Evolutionary conservation across 352 stramenopile species (phyloP), one percentile per base, ranked within the genome.

Genomic region (Stephanocyclus meneghinianus): DNA sequence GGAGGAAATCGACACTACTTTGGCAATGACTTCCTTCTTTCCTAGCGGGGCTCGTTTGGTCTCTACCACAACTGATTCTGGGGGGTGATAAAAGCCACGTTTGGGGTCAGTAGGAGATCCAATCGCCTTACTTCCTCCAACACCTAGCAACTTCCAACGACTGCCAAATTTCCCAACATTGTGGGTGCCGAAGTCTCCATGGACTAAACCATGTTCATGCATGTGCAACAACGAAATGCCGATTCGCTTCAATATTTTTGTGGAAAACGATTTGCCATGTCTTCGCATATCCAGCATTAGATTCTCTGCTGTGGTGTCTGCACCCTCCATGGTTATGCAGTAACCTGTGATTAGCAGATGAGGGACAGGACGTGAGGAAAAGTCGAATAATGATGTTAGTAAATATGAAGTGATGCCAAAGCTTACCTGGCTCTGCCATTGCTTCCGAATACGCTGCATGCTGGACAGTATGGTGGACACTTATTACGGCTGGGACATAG

Each of bases 401-500:
- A n/a, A 26, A 21, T 16, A 26, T 21, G 35, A 40, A 40, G 13
- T 55, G 47, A 55, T 55, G 13, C 47, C 13, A 26, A 6, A 21
- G 13, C 47, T 21, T 55, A 55, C 84, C 85, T 60, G 87, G 87
- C 57, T 91, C 87, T 35, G 83, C 83, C 85, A 91, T 90, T 7
- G 87, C 85, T 73, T 92, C 85, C 0, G 87, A 91, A 56, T 92
- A 92, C 6, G 89, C 89, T 40, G 85, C 87, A 75, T 93, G 89
- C 53, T 92, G 87, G 1, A 93, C 87, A 50, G 89, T 93, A 59
- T 93, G 89, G 60, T 93, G 87, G 35, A 93, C 89, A 84, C 89
- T 93, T 45, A 93, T 92, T 30, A 93, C 85, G 10, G 89, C 88
- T 50, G 89, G 89, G 50, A 93, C 87, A 55, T 93, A 93, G 57